These are phyloP conservation scores for Trichothecium sympodiale DNA, from an alignment of 2,329 filamentous ascomycete species.

Conservation along the genomic window DNA sequence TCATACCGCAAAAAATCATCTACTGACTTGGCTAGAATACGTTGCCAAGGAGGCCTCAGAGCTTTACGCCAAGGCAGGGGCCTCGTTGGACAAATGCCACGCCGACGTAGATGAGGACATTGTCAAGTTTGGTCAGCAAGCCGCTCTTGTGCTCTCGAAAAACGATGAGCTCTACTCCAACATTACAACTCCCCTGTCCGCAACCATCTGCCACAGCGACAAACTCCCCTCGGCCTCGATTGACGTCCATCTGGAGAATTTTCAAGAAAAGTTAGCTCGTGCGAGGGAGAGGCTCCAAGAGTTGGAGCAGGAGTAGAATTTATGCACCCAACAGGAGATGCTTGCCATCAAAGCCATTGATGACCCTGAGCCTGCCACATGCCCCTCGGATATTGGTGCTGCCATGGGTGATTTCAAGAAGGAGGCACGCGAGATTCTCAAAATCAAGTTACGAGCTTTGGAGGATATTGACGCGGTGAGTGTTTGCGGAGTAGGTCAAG, in stretches of 20 bases:
- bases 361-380: background rate
- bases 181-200: conserved; percentile 18
- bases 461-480: conserved; percentile 17
- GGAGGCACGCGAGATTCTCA: conserved; percentile 13
- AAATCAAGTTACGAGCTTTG: conserved; percentile 10
- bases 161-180: conserved; percentile 17
- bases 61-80: background rate
- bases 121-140: conserved; percentile 9
- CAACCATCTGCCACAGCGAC: conserved; percentile 18
- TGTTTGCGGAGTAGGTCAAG: accelerated
- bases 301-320: conserved; percentile 14
- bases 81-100: conserved; percentile 11
- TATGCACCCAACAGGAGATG: conserved; percentile 10
- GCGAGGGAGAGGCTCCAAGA: conserved; percentile 13
- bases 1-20: too few species aligned
- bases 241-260: conserved; percentile 11
- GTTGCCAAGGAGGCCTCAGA: background rate
- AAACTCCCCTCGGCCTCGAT: conserved; percentile 14
- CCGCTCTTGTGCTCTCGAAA: conserved; percentile 7
- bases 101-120: conserved; percentile 12
- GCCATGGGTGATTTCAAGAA: conserved; percentile 6
- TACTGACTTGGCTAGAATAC: too few species aligned
- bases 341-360: background rate
- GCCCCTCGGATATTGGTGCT: background rate
- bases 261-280: conserved; percentile 11